Conservation (phyloP, 768 basidiomycete species). For the Chalciporus piperatus region DNA sequence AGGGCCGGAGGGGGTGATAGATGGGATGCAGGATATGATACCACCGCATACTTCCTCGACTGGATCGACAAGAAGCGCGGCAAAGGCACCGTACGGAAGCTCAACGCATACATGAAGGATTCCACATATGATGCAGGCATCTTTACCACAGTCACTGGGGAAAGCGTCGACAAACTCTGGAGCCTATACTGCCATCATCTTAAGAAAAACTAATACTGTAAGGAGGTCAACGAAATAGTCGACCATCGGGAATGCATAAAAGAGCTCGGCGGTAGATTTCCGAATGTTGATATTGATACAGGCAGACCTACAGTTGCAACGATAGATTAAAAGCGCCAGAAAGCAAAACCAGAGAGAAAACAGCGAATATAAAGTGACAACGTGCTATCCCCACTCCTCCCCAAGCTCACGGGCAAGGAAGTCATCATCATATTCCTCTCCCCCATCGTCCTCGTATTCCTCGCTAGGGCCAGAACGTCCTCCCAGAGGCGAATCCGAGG, state of each 20-base stretch:
- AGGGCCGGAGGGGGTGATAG: conserved; percentile 39
- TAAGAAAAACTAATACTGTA: conserved; percentile 10
- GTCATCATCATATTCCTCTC: conserved; percentile 70
- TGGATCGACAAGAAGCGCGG: conserved; percentile 60
- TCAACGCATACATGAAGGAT: conserved; percentile 56
- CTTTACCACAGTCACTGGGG: conserved; percentile 53
- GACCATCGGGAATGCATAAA: neutral
- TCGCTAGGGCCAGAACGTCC: conserved; percentile 32
- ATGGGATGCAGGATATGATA: conserved; percentile 79
- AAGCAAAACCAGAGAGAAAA: conserved; percentile 3
- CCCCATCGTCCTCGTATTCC: conserved; percentile 49
- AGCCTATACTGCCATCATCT: conserved; percentile 46
- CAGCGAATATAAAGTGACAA: neutral
- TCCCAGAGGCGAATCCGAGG: conserved; percentile 6
- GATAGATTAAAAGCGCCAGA: conserved; percentile 19
- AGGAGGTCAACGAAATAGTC: neutral
- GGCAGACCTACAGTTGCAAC: conserved; percentile 14
- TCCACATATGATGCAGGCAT: conserved; percentile 47
- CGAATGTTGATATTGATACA: conserved; percentile 19
- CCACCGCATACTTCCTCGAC: conserved; percentile 71
- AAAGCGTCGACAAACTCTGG: conserved; percentile 58
- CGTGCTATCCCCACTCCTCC: conserved; percentile 68
- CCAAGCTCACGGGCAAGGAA: conserved; percentile 79
- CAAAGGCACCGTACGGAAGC: conserved; percentile 49
- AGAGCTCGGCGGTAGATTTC: conserved; percentile 2